A percentile compares a stretch with the other conserved stretches of the same genome.
These are phyloP conservation scores for Trematosphaeria pertusa DNA, from an alignment of 2,329 filamentous ascomycete species.

Conservation along the genomic window DNA sequence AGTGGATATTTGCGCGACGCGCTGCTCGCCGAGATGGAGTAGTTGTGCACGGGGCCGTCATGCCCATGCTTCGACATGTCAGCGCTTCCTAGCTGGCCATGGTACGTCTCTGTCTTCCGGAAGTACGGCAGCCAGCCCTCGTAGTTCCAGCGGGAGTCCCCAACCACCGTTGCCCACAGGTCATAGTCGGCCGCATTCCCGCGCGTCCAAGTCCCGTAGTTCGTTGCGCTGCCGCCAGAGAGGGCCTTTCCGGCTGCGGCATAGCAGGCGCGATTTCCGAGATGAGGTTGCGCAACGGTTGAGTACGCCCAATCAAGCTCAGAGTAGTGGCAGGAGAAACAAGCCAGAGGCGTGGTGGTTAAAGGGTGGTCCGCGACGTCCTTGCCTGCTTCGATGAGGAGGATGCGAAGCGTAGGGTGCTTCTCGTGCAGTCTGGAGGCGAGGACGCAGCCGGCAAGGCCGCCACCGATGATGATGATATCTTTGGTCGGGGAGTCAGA, in stretches of 20 bases:
- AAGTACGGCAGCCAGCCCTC: slow-evolving; percentile 24
- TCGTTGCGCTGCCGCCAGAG: slow-evolving; percentile 28
- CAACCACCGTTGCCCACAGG: slow-evolving; percentile 20
- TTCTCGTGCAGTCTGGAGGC: slow-evolving; percentile 28
- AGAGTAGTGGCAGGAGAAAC: slow-evolving; percentile 17
- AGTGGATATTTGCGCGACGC: slow-evolving; percentile 9
- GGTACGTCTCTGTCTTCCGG: slow-evolving; percentile 13
- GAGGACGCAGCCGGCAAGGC: slow-evolving; percentile 28
- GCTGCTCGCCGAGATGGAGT: slow-evolving; percentile 2
- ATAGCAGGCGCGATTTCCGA: slow-evolving; percentile 22
- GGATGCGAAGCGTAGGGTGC: slow-evolving; percentile 13
- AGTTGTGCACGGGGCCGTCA: slow-evolving; percentile 18
- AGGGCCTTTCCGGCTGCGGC: slow-evolving; percentile 29
- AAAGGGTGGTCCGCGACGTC: slow-evolving; percentile 21
- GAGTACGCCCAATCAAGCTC: slow-evolving; percentile 36
- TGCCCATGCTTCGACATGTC: slow-evolving; percentile 15
- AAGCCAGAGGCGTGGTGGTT: slow-evolving; percentile 11
- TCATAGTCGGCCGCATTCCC: slow-evolving; percentile 25
- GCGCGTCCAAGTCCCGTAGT: slow-evolving; percentile 17
- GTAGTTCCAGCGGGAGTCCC: slow-evolving; percentile 23
- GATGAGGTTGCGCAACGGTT: slow-evolving; percentile 30
- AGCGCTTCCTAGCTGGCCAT: not conserved
- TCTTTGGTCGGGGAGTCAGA: slow-evolving; percentile 4
- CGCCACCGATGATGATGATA: slow-evolving; percentile 32
- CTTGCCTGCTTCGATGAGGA: slow-evolving; percentile 35